Base-by-base conservation (phyloP, 139 green algal genomes). In the Axilococcus clingmanii region DNA sequence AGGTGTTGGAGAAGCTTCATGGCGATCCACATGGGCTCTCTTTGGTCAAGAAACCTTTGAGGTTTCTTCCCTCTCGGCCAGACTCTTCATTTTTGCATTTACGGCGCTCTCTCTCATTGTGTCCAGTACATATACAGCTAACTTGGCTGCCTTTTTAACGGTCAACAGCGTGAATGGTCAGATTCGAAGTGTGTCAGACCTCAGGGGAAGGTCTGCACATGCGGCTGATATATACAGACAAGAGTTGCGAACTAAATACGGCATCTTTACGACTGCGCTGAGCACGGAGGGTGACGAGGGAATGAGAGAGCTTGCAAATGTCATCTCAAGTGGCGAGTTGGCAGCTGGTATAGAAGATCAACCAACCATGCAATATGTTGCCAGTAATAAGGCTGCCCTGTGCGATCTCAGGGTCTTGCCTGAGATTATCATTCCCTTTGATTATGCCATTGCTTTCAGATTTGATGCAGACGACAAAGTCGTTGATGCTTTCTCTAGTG, bases 141-240 rank as follows among this genome's bases (percentile, higher is more conserved):
- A 57, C 32, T 45, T 57, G 0, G 48, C 48, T 31, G 48, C 48
- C 20, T 57, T 57, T 23, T 46, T 57, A 20, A 57, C 48, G 27
- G 11, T 57, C 4, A 15, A 48, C 17, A 32, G 22, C 24, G 30
- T 34, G 31, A 49, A 49, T 12, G 28, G 22, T 15, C 15, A 48
- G 42, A 36, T 57, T 12, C 23, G 25, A 9, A 47, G 28, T 44
- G 37, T 57, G 22, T 57, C 47, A 47, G 48, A 51, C 34, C 24
- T 51, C 14, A 9, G 12, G 6, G 44, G 44, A 5, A 16, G 33
- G 12, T 23, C 44, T 19, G 44, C 34, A 15, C 34, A 23, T 17
- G 6, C 44, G 0, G 44, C 34, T 38, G 24, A 23, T n/a, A 25
- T 51, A 25, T 51, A 36, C 24, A 19, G 22, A n/a, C 23, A 15